A percentile compares a stretch with the other conserved stretches of the same genome.
phyloP scores from a whole-genome alignment of 768 basidiomycete genomes.

The Galerina marginata region DNA sequence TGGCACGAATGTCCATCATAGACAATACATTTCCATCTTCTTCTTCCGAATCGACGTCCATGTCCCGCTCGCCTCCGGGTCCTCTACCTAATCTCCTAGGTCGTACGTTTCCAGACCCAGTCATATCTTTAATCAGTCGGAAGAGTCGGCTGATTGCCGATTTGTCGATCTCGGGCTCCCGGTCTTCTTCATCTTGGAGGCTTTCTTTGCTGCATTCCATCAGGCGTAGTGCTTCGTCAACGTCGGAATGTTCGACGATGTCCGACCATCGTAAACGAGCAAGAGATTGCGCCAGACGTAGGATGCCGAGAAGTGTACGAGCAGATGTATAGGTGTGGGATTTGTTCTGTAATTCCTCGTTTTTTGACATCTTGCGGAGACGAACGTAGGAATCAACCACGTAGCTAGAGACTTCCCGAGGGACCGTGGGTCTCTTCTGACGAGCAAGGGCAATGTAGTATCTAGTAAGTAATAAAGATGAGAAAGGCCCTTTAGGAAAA shows the following conservation, averaged over 20 bases:
- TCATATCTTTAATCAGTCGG: constrained; percentile 90
- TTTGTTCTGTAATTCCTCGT: constrained; percentile 87
- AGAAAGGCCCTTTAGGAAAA: constrained; percentile 2
- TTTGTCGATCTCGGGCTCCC: constrained; percentile 72
- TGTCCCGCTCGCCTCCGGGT: constrained; percentile 71
- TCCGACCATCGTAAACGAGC: constrained; percentile 89
- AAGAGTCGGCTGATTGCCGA: constrained; percentile 86
- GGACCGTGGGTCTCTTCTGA: constrained; percentile 87
- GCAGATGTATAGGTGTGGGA: constrained; percentile 95
- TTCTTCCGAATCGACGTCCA: constrained; percentile 71
- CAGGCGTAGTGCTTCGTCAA: constrained; percentile 94
- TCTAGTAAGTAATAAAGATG: constrained; percentile 42
- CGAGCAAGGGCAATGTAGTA: constrained; percentile 96
- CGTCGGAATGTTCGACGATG: constrained; percentile 82
- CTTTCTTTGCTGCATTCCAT: constrained; percentile 98
- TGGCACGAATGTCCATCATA: constrained; percentile 86
- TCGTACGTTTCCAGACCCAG: constrained; percentile 41
- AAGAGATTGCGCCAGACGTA: constrained; percentile 93
- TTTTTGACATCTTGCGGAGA: constrained; percentile 90
- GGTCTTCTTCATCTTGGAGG: constrained; percentile 79
- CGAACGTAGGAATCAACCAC: constrained; percentile 96
- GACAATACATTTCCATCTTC: constrained; percentile 77
- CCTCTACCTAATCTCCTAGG: constrained; percentile 68
- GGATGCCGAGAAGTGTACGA: constrained; percentile 91
- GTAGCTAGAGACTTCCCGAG: constrained; percentile 86